These are phyloP conservation scores for Neurospora intermedia DNA, from an alignment of 495 filamentous ascomycete genomes.

Conservation along the genomic window DNA sequence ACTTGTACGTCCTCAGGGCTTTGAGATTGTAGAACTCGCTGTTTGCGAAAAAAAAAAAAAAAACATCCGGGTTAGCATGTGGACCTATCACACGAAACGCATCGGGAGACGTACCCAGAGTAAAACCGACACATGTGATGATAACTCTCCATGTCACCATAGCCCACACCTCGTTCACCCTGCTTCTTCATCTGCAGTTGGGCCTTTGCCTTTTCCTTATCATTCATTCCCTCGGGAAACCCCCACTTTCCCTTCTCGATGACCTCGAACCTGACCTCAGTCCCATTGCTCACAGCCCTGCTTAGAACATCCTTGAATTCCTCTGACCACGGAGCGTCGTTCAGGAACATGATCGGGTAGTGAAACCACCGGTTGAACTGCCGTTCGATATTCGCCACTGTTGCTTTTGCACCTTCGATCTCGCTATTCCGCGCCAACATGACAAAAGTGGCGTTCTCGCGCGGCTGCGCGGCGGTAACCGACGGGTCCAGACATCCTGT, in stretches of 20 bases:
- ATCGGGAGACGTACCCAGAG: conserved; percentile 54
- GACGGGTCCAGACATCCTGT: conserved; percentile 31
- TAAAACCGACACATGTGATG: conserved; percentile 98
- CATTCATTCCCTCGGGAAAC: conserved; percentile 84
- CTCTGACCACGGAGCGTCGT: conserved; percentile 76
- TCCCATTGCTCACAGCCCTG: conserved; percentile 56
- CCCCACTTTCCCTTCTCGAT: conserved; percentile 79
- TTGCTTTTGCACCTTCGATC: conserved; percentile 77
- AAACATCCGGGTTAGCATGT: neutral
- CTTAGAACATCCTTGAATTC: conserved; percentile 81
- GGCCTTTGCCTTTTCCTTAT: conserved; percentile 51
- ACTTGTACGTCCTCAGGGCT: conserved; percentile 34
- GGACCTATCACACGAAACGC: neutral
- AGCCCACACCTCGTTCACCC: conserved; percentile 83
- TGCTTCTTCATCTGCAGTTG: conserved; percentile 77
- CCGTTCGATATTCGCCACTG: conserved; percentile 82
- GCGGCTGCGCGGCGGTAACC: conserved; percentile 37
- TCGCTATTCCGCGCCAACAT: conserved; percentile 92
- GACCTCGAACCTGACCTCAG: conserved; percentile 61
- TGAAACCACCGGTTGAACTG: conserved; percentile 98
- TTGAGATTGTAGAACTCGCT: conserved; percentile 50
- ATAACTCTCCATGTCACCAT: conserved; percentile 97
- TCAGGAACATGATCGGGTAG: conserved; percentile 94
- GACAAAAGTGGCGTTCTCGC: conserved; percentile 87
- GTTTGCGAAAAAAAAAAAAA: too few species aligned